Percentiles rank a stretch among this genome's conserved stretches.
phyloP scores from a whole-genome alignment of 371 early-diverging fungal species.

The Thermomucor indicae-seudaticae region DNA sequence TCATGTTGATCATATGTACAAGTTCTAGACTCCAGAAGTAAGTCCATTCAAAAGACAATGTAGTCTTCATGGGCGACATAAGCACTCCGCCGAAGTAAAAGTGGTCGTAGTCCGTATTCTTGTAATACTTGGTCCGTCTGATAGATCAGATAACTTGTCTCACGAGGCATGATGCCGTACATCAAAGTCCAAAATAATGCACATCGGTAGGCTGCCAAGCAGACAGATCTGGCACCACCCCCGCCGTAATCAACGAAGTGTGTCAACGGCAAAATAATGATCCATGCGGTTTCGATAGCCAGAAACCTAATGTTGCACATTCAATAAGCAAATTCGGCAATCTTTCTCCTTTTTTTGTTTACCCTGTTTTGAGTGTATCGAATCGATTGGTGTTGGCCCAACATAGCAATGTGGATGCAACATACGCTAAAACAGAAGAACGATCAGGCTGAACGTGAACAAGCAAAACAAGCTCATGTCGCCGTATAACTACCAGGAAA shows the following conservation, averaged over 20 bases:
- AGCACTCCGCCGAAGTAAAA: no score
- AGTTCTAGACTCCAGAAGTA: no score
- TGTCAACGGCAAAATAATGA: constrained; percentile 13
- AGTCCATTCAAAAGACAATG: no score
- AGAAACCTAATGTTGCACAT: neutral
- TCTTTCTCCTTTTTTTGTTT: neutral
- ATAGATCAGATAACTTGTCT: constrained; percentile 7
- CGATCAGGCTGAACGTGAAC: neutral
- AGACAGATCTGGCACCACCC: neutral
- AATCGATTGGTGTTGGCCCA: constrained; percentile 22
- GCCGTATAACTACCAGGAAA: constrained; percentile 15
- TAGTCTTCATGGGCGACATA: no score
- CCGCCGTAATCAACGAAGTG: neutral
- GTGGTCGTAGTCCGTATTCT: neutral
- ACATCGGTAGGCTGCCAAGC: constrained; percentile 12
- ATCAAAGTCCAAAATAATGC: constrained; percentile 16
- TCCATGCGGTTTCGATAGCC: neutral
- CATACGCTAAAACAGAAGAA: constrained; percentile 5
- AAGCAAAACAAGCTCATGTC: neutral
- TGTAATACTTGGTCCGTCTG: neutral
- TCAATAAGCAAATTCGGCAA: neutral
- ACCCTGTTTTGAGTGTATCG: constrained; percentile 16
- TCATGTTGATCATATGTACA: no score
- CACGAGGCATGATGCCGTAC: constrained; percentile 19
- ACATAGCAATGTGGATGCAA: constrained; percentile 8